Evolutionary conservation across 2,329 filamentous ascomycete genomes (phyloP).

Genomic region (Phyllosticta citriasiana): DNA sequence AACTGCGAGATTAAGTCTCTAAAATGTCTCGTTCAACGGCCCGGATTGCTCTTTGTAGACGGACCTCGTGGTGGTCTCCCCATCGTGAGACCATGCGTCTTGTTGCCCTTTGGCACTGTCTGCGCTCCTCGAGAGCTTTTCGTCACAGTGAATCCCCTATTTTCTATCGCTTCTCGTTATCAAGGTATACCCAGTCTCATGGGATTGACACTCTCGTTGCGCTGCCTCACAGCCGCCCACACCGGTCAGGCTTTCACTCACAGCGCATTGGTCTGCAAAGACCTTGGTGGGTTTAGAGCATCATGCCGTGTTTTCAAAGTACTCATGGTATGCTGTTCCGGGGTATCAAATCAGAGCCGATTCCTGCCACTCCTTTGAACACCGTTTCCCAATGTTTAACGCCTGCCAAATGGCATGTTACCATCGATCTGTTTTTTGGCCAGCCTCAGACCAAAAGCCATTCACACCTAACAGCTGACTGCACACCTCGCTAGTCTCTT

Average conservation of each 20-base stretch:
- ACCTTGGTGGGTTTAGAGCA: neutral
- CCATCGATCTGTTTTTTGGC: neutral
- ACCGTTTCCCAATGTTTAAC: neutral
- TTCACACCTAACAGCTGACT: neutral
- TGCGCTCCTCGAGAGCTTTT: neutral
- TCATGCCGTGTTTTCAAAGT: neutral
- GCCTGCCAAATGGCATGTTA: neutral
- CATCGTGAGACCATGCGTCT: neutral
- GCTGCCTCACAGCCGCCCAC: neutral
- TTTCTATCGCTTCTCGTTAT: neutral
- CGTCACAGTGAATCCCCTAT: neutral
- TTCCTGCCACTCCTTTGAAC: neutral
- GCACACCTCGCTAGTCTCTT: slow-evolving; percentile 21
- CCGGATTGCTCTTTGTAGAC: neutral
- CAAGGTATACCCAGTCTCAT: neutral
- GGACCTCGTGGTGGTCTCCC: neutral
- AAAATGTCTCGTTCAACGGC: neutral
- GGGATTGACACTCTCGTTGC: neutral
- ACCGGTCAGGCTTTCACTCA: neutral
- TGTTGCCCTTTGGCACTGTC: neutral
- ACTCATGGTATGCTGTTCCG: neutral
- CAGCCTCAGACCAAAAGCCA: neutral
- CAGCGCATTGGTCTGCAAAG: neutral
- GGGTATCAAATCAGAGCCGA: neutral
- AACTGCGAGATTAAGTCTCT: neutral